Conservation (phyloP, 1,139 yeast genomes). For the Yamadazyma siamensis region DNA sequence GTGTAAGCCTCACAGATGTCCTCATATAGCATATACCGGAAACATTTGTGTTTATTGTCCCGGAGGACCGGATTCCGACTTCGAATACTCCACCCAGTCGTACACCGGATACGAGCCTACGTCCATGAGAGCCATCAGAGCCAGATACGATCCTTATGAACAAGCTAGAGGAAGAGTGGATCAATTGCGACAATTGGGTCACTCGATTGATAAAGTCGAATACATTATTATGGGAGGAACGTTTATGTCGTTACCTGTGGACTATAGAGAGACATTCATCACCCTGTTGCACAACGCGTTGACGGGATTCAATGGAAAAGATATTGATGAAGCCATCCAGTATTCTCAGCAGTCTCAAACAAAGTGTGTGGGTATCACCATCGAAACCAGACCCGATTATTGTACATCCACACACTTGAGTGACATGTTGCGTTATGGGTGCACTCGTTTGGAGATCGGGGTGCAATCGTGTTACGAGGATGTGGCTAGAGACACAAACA, state of each 20-base stretch:
- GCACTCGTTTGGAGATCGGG: slow-evolving; percentile 95
- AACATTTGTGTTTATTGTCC: slow-evolving; percentile 98
- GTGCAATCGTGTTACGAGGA: slow-evolving; percentile 97
- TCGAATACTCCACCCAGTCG: slow-evolving; percentile 96
- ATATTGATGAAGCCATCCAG: slow-evolving; percentile 85
- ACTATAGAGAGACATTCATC: slow-evolving; percentile 85
- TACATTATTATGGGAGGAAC: slow-evolving; percentile 99
- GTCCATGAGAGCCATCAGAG: slow-evolving; percentile 97
- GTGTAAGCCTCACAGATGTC: slow-evolving; percentile 99
- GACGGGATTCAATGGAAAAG: slow-evolving; percentile 86
- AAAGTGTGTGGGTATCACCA: slow-evolving; percentile 97
- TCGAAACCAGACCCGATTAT: slow-evolving; percentile 97
- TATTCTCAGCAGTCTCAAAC: slow-evolving; percentile 94
- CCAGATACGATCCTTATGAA: slow-evolving; percentile 96
- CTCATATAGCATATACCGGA: slow-evolving; percentile 98
- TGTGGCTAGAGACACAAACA: slow-evolving; percentile 95
- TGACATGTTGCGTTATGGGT: slow-evolving; percentile 94
- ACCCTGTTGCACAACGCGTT: slow-evolving; percentile 90
- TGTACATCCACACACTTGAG: slow-evolving; percentile 94
- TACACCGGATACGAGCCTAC: slow-evolving; percentile 99
- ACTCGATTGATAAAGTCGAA: slow-evolving; percentile 94
- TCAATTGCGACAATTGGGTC: slow-evolving; percentile 92
- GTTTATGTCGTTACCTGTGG: slow-evolving; percentile 89
- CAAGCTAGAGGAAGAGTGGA: slow-evolving; percentile 98
- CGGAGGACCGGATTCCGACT: slow-evolving; percentile 98